phyloP scores from a whole-genome alignment of 495 filamentous ascomycete species.

The Endocarpon pusillum region DNA sequence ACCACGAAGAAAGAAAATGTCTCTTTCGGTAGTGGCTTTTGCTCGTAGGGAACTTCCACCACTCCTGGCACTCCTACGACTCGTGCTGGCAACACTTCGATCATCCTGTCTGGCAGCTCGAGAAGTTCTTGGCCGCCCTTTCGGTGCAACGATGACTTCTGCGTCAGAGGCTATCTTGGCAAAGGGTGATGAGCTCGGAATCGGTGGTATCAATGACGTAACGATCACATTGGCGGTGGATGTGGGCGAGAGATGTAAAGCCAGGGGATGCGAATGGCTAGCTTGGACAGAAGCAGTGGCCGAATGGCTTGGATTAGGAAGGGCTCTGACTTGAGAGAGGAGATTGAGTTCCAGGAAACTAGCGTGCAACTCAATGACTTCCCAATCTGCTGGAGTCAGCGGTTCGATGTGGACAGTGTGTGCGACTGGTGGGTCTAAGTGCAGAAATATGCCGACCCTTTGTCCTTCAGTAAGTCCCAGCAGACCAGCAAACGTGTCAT shows the following conservation, averaged over 20 bases:
- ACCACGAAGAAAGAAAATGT: slow-evolving; percentile 58
- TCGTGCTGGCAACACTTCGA: slow-evolving; percentile 52
- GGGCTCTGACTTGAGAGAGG: slow-evolving; percentile 76
- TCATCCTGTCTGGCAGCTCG: slow-evolving; percentile 39
- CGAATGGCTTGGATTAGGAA: slow-evolving; percentile 64
- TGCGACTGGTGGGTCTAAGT: slow-evolving; percentile 75
- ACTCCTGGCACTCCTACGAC: slow-evolving; percentile 58
- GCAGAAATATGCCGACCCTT: slow-evolving; percentile 58
- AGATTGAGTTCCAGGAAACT: slow-evolving; percentile 89
- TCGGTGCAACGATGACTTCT: slow-evolving; percentile 92
- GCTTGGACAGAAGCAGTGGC: slow-evolving; percentile 23
- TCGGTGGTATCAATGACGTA: slow-evolving; percentile 58
- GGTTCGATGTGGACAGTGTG: slow-evolving; percentile 94
- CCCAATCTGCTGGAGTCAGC: slow-evolving; percentile 88
- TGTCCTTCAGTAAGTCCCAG: slow-evolving; percentile 71
- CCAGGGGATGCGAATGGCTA: slow-evolving; percentile 56
- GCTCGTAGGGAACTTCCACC: slow-evolving; percentile 45
- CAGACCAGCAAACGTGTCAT: slow-evolving; percentile 71
- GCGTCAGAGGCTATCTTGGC: slow-evolving; percentile 86
- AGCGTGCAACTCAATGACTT: slow-evolving; percentile 94
- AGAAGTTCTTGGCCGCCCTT: slow-evolving; percentile 45
- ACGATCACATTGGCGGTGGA: slow-evolving; percentile 86
- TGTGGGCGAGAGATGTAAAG: slow-evolving; percentile 84
- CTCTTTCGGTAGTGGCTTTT: slow-evolving; percentile 41
- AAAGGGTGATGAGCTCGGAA: slow-evolving; percentile 51